Conservation (phyloP, 2,329 filamentous ascomycete genomes). For the Pezizomycotina sp. region DNA sequence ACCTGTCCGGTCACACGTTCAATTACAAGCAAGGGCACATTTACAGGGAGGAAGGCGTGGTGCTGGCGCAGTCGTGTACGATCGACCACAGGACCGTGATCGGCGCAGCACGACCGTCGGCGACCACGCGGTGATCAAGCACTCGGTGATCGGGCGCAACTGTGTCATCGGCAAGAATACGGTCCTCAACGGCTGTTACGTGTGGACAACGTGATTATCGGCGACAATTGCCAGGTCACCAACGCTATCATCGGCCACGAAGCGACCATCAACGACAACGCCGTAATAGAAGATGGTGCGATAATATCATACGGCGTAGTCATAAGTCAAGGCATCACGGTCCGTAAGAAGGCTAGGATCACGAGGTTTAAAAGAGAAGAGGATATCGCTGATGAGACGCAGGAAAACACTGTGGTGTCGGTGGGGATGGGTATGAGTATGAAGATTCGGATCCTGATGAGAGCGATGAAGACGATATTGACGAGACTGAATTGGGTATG, state of each 20-base stretch:
- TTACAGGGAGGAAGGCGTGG: conserved; percentile 64
- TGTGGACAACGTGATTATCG: conserved; percentile 73
- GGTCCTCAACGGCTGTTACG: conserved; percentile 55
- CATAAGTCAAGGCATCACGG: conserved; percentile 44
- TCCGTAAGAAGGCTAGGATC: conserved; percentile 31
- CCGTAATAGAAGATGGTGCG: conserved; percentile 52
- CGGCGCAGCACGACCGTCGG: conserved; percentile 60
- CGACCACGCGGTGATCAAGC: conserved; percentile 49
- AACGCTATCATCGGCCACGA: conserved; percentile 62
- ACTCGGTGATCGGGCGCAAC: conserved; percentile 65
- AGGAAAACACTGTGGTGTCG: background rate
- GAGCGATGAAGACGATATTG: conserved; percentile 36
- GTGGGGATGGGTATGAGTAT: conserved; percentile 30
- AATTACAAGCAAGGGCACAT: conserved; percentile 50
- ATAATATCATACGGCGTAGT: conserved; percentile 65
- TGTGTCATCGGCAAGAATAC: conserved; percentile 81
- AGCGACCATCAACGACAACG: conserved; percentile 53
- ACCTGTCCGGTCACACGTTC: conserved; percentile 64
- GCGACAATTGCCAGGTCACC: conserved; percentile 53
- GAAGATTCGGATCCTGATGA: conserved; percentile 49
- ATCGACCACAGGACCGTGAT: conserved; percentile 56
- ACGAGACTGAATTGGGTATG: conserved; percentile 28
- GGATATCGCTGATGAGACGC: conserved; percentile 9
- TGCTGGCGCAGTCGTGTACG: conserved; percentile 53
- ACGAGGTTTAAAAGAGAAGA: conserved; percentile 31